Conservation (phyloP, 139 green algal species). For the Chlorella sp. region DNA sequence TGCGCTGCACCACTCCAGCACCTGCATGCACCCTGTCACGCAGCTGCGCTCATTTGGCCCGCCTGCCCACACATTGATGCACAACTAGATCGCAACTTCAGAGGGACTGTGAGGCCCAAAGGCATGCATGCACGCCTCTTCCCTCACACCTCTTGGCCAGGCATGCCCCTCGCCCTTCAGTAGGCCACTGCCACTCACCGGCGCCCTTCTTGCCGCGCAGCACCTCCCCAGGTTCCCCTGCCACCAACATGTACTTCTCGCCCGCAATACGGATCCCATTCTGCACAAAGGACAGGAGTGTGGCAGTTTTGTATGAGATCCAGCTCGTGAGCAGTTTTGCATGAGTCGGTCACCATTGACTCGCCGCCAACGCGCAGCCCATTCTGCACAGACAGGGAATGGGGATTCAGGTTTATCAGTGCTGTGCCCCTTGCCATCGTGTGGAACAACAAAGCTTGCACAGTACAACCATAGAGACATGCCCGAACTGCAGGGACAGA, state of each 20-base stretch:
- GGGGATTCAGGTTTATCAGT: too few relatives aligned
- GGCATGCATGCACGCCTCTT: neutral
- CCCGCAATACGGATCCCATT: conserved; percentile 65
- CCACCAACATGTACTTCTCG: conserved; percentile 72
- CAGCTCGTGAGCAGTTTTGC: too few relatives aligned
- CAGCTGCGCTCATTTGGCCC: too few relatives aligned
- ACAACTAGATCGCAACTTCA: too few relatives aligned
- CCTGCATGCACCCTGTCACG: neutral
- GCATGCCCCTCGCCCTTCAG: neutral
- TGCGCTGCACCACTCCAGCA: neutral
- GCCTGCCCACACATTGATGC: neutral
- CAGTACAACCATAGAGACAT: too few relatives aligned
- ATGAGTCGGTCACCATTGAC: too few relatives aligned
- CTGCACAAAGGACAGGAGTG: neutral
- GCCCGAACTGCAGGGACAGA: too few relatives aligned
- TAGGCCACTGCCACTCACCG: neutral
- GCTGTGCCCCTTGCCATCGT: too few relatives aligned
- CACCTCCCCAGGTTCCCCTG: conserved; percentile 66
- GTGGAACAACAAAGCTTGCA: too few relatives aligned
- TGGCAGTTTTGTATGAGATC: too few relatives aligned
- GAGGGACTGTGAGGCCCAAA: too few relatives aligned
- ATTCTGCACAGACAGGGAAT: neutral
- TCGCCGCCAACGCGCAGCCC: conserved; percentile 42
- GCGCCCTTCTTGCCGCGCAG: conserved; percentile 75
- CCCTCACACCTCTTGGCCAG: too few relatives aligned